Conservation (phyloP, 163 green algal genomes). For the Coccomyxa subellipsoidea region DNA sequence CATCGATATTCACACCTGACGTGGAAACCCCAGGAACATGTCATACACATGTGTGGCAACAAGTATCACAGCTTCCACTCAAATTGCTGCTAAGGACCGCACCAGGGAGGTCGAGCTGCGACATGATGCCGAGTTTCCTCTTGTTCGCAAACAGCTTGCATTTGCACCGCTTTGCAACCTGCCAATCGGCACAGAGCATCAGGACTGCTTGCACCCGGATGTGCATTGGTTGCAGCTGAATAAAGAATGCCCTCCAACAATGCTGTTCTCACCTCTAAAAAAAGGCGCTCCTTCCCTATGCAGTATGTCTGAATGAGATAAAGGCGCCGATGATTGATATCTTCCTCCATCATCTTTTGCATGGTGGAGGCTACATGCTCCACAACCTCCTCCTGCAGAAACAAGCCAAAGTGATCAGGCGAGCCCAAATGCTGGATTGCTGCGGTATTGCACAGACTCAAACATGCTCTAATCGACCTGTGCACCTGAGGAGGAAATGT, state of each 20-base stretch:
- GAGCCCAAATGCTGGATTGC: background rate
- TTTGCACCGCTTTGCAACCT: slow-evolving; percentile 40
- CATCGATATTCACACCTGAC: slow-evolving; percentile 33
- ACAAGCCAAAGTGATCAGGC: background rate
- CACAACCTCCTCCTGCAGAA: slow-evolving; percentile 61
- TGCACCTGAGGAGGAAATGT: slow-evolving; percentile 50
- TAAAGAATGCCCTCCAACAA: too few relatives aligned
- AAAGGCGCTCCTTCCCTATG: slow-evolving; percentile 84
- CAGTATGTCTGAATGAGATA: slow-evolving; percentile 73
- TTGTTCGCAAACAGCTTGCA: slow-evolving; percentile 37
- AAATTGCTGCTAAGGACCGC: background rate
- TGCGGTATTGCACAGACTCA: too few relatives aligned
- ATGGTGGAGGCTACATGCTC: slow-evolving; percentile 62
- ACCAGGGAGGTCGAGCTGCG: slow-evolving; percentile 44
- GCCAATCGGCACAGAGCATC: background rate
- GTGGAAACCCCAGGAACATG: background rate
- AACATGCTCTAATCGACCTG: too few relatives aligned
- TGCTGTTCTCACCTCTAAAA: slow-evolving; percentile 61
- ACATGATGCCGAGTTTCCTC: slow-evolving; percentile 50
- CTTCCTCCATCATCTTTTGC: slow-evolving; percentile 31
- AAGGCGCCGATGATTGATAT: slow-evolving; percentile 16
- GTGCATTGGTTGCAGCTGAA: too few relatives aligned
- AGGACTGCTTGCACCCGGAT: too few relatives aligned
- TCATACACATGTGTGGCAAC: background rate
- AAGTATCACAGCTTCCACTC: too few relatives aligned